Evolutionary conservation across 2,329 filamentous ascomycete genomes (phyloP).

Genomic region (Tolypocladium nubicola): DNA sequence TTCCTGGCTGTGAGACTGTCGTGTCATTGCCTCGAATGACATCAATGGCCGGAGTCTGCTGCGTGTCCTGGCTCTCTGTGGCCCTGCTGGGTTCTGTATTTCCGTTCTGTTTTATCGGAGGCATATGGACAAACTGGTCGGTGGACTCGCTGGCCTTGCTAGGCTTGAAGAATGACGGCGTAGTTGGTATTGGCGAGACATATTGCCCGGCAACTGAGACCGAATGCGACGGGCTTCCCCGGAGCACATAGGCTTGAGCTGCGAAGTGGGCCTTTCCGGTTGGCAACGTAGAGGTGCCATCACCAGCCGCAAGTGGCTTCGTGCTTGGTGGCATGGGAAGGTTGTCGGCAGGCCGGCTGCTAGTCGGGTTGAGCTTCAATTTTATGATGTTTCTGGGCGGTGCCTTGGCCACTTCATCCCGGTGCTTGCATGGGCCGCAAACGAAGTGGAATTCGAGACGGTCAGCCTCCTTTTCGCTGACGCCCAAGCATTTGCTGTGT

Average conservation of each 20-base stretch:
- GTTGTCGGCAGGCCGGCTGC: not conserved
- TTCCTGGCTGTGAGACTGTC: not conserved
- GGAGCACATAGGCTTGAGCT: not conserved
- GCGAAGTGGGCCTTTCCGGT: not conserved
- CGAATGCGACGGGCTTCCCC: not conserved
- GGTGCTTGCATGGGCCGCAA: slow-evolving; percentile 66
- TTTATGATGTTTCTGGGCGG: slow-evolving; percentile 40
- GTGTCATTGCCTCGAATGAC: not conserved
- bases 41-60: not conserved
- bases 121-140: not conserved
- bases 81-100: not conserved
- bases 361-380: slow-evolving; percentile 31
- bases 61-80: not conserved
- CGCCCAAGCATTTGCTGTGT: slow-evolving; percentile 83
- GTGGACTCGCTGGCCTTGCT: not conserved
- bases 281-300: not conserved
- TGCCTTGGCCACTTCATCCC: slow-evolving; percentile 53
- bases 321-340: not conserved
- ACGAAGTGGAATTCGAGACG: slow-evolving; percentile 79
- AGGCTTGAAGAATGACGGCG: not conserved
- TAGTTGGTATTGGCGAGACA: not conserved
- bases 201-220: not conserved
- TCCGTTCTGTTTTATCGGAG: not conserved
- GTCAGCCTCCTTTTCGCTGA: slow-evolving; percentile 70
- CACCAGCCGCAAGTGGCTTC: not conserved